Conservation (phyloP, 148 eudicot species). For the Cornus controversa region DNA sequence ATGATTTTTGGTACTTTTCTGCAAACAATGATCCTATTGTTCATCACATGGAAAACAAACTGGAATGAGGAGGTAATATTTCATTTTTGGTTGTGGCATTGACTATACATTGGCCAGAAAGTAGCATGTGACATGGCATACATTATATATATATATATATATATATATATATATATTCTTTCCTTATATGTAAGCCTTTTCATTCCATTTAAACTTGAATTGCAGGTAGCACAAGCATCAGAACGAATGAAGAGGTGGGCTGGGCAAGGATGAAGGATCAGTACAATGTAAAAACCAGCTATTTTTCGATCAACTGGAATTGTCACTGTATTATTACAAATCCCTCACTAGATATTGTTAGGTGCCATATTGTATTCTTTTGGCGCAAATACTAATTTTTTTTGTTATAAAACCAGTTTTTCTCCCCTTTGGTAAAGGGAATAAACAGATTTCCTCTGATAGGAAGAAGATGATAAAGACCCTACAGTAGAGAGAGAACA, state of each 20-base stretch:
- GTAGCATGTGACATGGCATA: no score
- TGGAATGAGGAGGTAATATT: constrained; percentile 78
- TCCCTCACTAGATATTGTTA: neutral
- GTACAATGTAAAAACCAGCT: neutral
- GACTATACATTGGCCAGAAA: no score
- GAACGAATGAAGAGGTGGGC: constrained; percentile 57
- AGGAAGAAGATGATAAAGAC: no score
- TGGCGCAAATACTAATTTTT: no score
- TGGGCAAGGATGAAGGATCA: constrained; percentile 28
- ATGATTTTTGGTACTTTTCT: constrained; percentile 87
- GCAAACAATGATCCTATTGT: constrained; percentile 72
- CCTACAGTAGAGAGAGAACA: no score
- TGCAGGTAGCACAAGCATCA: constrained; percentile 70
- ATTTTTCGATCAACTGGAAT: neutral
- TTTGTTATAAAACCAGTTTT: no score
- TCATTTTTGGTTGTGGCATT: no score
- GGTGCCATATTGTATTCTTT: neutral
- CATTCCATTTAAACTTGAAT: neutral
- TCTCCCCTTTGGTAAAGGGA: no score
- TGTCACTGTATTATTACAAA: neutral
- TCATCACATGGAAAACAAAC: constrained; percentile 72
- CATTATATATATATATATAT: no score
- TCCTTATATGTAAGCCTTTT: neutral
- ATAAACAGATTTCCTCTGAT: no score
- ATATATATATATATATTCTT: no score